Base-by-base conservation (phyloP, 768 basidiomycete genomes). In the Calocera viscosa region DNA sequence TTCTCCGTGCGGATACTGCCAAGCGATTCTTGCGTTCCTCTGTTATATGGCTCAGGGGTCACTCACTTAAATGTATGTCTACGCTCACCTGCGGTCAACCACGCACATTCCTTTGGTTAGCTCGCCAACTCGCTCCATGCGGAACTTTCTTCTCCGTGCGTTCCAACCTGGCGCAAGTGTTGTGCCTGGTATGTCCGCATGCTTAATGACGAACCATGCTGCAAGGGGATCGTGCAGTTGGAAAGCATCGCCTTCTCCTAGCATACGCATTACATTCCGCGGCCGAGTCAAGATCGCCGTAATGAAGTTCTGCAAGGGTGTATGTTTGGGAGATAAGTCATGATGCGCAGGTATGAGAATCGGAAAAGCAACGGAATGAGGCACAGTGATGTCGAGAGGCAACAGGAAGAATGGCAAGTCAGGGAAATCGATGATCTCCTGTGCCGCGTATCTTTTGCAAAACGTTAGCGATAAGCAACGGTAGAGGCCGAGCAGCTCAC, bases 181-280 rank as follows among this genome's bases (percentile, higher is more conserved):
- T 34, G 64, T 16, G 2, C 53, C 49, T 64, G 40, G 47, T 40
- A 67, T 63, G 30, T 39, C 28, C 40, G 65, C 68, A 69, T 49
- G 66, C 70, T 30, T 35, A 39, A 79, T 72, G 32, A 76, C 73
- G 66, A 75, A 77, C 73, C 76, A 80, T 1, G 79, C 76, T 1
- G 79, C 79, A 30, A 78, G 72, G 12, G 80, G 80, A 67, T 81
- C 80, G 69, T 81, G 80, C 75, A 79, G 76, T 73, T 49, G 49
- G 63, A 67, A 64, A 28, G 65, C 64, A 49, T 68, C 69, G 22
- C 43, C 39, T 22, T 66, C 49, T 1, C 78, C 78, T 34, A 78
- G 76, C 49, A 66, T 64, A n/a, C 64, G 67, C 70, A 79, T 76
- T 24, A 79, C 69, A 32, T 75, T 74, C 12, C 75, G 66, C 3